Percentiles rank a stretch among this genome's conserved stretches.
Conservation (phyloP, 441 rosid species). For the Pelargonium citronellum region DNA sequence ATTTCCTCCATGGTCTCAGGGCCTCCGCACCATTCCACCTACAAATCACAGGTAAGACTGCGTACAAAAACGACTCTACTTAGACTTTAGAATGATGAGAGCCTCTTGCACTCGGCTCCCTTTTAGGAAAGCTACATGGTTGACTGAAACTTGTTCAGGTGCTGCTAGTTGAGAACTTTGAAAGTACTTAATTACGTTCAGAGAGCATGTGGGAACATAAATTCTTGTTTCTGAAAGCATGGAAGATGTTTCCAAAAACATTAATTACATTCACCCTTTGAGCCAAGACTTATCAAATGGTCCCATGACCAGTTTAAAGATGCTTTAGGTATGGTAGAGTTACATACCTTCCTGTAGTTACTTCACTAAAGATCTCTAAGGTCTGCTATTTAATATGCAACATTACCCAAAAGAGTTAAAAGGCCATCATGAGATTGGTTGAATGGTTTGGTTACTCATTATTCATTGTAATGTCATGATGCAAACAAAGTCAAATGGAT, state of each 20-base stretch:
- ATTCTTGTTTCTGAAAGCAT: neutral
- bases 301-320: neutral
- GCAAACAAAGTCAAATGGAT: neutral
- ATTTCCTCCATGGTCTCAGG: constrained; percentile 75
- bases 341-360: neutral
- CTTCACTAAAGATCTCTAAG: neutral
- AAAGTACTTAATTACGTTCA: neutral
- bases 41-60: neutral
- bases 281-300: neutral
- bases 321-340: neutral
- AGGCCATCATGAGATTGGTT: neutral
- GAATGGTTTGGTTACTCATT: constrained; percentile 1
- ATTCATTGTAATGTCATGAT: neutral
- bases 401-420: constrained; percentile 5
- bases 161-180: neutral
- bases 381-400: neutral
- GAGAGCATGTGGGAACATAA: constrained; percentile 5
- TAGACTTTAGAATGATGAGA: too few relatives aligned
- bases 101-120: too few relatives aligned
- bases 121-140: neutral
- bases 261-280: neutral
- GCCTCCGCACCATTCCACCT: constrained; percentile 80
- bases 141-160: neutral
- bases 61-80: too few relatives aligned
- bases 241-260: constrained; percentile 1